Base-by-base conservation (phyloP, 371 early-diverging fungal genomes). In the Thermomucor indicae-seudaticae region DNA sequence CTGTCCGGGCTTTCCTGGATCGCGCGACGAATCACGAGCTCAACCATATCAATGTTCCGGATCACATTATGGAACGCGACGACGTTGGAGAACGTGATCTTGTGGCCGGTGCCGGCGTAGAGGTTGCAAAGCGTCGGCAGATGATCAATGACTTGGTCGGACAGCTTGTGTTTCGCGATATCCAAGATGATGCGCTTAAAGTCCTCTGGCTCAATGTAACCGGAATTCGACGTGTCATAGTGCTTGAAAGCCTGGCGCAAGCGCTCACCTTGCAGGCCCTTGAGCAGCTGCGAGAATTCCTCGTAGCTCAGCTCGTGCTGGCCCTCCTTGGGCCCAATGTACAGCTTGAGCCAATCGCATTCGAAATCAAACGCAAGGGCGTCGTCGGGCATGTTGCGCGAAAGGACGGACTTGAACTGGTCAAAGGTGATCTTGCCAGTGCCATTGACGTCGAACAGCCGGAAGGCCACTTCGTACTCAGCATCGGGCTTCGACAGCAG, bases 231-330 rank as follows among this genome's bases (percentile, higher is more conserved):
- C 47, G 73, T 70, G 60, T 91, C 92, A 47, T 79, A 84, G 56
- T 72, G 75, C 42, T 83, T 84, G 68, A 91, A 92, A 46, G 85
- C 89, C 60, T 85, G 86, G 50, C 88, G 83, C 30, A 92, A 70
- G 48, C 90, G 83, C 49, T 89, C 92, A 8, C 81, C 80, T 51
- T 88, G 90, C 10, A 91, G 73, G 12, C 84, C 89, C 57, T 85
- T 86, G 49, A 92, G 64, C 32, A 93, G 70, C 70, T 93, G 88
- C 8, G 87, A 75, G 52, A 93, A 91, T 49, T 90, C 91, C 28
- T 85, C 80, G 58, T 85, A 90, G 14, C 79, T 62, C 51, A 91
- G 60, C 34, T 78, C 73, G 39, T 80, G 81, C 23, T 72, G 65
- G 20, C 79, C 73, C 24, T 76, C 73, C 53, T 79, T 80, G 31